phyloP scores from a whole-genome alignment of 2,329 filamentous ascomycete species.

The Hypoxylon sp. region DNA sequence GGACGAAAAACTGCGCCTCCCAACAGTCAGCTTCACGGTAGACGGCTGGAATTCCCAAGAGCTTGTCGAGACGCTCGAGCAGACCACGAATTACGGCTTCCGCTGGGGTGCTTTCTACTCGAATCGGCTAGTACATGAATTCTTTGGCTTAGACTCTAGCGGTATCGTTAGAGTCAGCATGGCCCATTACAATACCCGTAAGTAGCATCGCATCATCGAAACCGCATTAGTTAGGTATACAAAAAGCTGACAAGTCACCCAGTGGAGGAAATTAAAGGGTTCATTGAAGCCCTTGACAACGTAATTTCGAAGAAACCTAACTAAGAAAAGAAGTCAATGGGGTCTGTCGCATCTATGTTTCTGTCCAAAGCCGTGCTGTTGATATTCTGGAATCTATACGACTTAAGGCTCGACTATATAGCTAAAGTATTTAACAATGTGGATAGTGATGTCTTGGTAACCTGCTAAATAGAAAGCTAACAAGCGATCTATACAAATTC shows the following conservation, averaged over 20 bases:
- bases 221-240: not conserved
- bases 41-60: conserved; percentile 68
- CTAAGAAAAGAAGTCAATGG: not conserved
- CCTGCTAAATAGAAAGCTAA: not conserved
- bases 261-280: conserved; percentile 70
- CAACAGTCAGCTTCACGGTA: conserved; percentile 78
- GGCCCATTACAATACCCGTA: conserved; percentile 80
- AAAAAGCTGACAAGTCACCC: conserved; percentile 5
- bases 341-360: not conserved
- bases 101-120: conserved; percentile 80
- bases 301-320: conserved; percentile 56
- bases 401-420: not conserved
- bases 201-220: conserved; percentile 52
- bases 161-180: conserved; percentile 79
- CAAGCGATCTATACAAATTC: not conserved
- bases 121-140: conserved; percentile 71
- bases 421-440: not conserved
- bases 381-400: not conserved
- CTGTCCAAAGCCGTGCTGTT: not conserved
- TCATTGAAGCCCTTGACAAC: conserved; percentile 68
- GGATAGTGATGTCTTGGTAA: not conserved
- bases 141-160: conserved; percentile 71
- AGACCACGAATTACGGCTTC: conserved; percentile 71
- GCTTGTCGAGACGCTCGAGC: conserved; percentile 75
- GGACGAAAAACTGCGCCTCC: conserved; percentile 67